Evolutionary conservation across 192 early-diverging fungal genomes (phyloP), one percentile per base, ranked within the genome.

Genomic region (Coemansia sp.): DNA sequence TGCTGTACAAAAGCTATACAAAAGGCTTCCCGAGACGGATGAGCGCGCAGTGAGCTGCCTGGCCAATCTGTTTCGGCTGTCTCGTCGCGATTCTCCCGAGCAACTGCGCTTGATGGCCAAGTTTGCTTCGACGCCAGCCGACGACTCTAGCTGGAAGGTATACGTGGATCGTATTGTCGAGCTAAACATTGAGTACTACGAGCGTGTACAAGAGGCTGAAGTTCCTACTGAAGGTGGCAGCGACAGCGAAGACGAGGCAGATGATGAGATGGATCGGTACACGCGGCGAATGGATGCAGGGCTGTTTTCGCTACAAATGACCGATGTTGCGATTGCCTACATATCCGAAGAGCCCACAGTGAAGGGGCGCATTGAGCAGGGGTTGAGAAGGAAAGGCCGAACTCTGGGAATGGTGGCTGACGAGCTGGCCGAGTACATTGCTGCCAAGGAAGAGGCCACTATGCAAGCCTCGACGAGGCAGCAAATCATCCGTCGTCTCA

Each of bases 31-130:
- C 0, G 89, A 91, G 37, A 50, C 79, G 0, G 92, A 95, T 53
- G 95, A 96, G 53, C 92, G 94, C 56, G 74, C 89, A 0, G 70
- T 93, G 4, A 86, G 90, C 36, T 91, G 94, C 43, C 71, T 98
- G 33, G 70, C 86, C 9, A 90, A 88, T 19, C 68, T 98, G 13
- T 79, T 97, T 51, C 80, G 83, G 27, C 81, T 86, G 29, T 68
- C 92, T 3, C 72, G 80, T 10, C 37, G 68, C 9, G 71, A 77
- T 26, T 77, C 84, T 6, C 82, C 83, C 14, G 68, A 82, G 33
- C 83, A 86, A 13, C 76, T 83, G 56, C 82, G 93, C 14, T 61
- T 98, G 17, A 43, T 94, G 15, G 70, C 78, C 32, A 97, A 98
- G 76, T 95, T 98, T 64, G 68, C 81, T 13, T 56, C 75, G 23